A percentile compares a stretch with the other conserved stretches of the same genome.
Conservation (phyloP, 2,329 filamentous ascomycete genomes). For the Lecanicillium sp. region DNA sequence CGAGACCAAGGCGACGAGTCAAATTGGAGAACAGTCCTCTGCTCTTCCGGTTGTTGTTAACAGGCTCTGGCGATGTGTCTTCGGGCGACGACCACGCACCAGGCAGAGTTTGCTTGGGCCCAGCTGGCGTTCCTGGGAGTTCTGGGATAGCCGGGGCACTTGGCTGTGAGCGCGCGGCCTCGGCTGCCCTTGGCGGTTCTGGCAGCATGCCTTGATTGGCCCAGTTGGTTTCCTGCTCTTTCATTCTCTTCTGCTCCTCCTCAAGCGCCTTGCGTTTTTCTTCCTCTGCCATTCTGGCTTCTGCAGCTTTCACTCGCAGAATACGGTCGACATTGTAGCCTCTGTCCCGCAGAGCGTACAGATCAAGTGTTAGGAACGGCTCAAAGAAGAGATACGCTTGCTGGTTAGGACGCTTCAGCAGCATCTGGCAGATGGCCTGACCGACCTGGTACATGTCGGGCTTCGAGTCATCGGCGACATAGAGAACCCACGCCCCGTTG, state of each 20-base stretch:
- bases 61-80: constrained; percentile 28
- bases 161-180: constrained; percentile 33
- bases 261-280: constrained; percentile 69
- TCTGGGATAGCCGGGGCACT: constrained; percentile 37
- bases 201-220: constrained; percentile 21
- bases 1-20: constrained; percentile 62
- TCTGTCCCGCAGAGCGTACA: constrained; percentile 74
- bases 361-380: constrained; percentile 78
- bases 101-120: constrained; percentile 53
- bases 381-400: constrained; percentile 88
- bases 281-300: constrained; percentile 81
- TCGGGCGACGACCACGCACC: constrained; percentile 69
- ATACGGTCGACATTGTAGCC: constrained; percentile 98
- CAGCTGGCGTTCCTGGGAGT: constrained; percentile 35
- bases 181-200: constrained; percentile 21
- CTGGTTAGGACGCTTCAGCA: constrained; percentile 77
- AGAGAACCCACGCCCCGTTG: constrained; percentile 59
- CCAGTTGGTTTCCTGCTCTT: constrained; percentile 47
- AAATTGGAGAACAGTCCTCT: constrained; percentile 64
- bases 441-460: constrained; percentile 90
- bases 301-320: constrained; percentile 76
- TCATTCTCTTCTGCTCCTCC: constrained; percentile 63
- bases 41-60: constrained; percentile 34
- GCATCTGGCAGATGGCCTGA: constrained; percentile 72
- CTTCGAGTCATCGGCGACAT: constrained; percentile 60